A percentile compares a stretch with the other conserved stretches of the same genome.
phyloP scores from a whole-genome alignment of 2,329 filamentous ascomycete species.

The Aspergillus fructus region DNA sequence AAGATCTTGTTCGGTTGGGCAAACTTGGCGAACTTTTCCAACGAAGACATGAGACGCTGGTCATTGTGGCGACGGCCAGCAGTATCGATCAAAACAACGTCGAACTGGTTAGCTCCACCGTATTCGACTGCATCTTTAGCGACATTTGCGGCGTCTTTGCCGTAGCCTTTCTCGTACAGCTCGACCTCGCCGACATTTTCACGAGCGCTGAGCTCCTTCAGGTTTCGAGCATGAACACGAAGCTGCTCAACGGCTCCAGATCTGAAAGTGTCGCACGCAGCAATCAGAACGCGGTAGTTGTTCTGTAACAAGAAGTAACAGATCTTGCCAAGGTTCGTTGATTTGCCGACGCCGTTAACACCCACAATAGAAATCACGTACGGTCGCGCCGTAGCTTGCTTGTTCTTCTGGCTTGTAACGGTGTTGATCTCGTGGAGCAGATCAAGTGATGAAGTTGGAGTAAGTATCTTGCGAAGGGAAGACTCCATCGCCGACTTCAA shows the following conservation, averaged over 20 bases:
- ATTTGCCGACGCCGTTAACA: conserved; percentile 97
- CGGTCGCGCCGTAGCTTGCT: conserved; percentile 68
- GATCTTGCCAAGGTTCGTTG: conserved; percentile 95
- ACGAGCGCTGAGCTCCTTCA: conserved; percentile 81
- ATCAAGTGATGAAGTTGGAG: conserved; percentile 90
- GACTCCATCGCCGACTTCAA: conserved; percentile 87
- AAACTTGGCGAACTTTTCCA: conserved; percentile 97
- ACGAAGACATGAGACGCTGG: conserved; percentile 87
- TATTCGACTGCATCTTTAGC: conserved; percentile 89
- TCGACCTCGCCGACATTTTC: conserved; percentile 81
- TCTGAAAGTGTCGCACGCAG: conserved; percentile 93
- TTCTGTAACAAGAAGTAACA: conserved; percentile 98
- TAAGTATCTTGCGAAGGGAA: conserved; percentile 91
- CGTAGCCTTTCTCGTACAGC: conserved; percentile 95
- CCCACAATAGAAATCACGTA: conserved; percentile 98
- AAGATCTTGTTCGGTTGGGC: conserved; percentile 97
- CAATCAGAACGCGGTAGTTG: conserved; percentile 91
- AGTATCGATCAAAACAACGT: conserved; percentile 96
- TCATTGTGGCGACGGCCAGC: conserved; percentile 95
- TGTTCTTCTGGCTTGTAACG: conserved; percentile 65
- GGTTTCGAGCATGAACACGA: conserved; percentile 88
- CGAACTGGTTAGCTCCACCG: conserved; percentile 72
- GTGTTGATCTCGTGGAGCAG: conserved; percentile 89
- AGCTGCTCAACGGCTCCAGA: conserved; percentile 96
- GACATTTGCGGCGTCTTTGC: conserved; percentile 93